Conservation (phyloP, 148 eudicot genomes). For the Rhododendron molle region DNA sequence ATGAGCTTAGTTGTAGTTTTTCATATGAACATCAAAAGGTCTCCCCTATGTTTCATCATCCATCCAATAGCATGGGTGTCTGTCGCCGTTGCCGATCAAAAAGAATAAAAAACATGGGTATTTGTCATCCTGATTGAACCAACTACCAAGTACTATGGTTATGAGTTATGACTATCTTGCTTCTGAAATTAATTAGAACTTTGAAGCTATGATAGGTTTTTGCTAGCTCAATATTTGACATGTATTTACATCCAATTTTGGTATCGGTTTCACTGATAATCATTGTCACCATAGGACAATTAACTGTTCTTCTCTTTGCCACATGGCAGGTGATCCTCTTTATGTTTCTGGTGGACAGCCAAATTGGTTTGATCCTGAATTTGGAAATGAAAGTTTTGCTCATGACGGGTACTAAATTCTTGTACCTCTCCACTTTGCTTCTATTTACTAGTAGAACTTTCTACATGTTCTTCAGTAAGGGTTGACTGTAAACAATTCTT, state of each 20-base stretch:
- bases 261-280: not conserved
- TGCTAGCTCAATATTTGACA: not conserved
- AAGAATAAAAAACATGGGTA: no score
- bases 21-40: not conserved
- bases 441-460: not conserved
- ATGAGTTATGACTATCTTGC: not conserved
- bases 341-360: conserved; percentile 82
- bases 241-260: not conserved
- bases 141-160: not conserved
- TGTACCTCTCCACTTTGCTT: not conserved
- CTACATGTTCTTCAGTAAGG: not conserved
- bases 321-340: conserved; percentile 81
- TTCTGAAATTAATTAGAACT: not conserved
- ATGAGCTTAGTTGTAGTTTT: not conserved
- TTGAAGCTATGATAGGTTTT: not conserved
- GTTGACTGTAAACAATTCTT: not conserved
- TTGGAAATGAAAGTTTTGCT: conserved; percentile 54
- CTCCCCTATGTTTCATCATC: not conserved
- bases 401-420: conserved; percentile 64
- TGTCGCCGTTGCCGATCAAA: no score
- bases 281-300: not conserved
- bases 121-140: not conserved
- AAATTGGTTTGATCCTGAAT: conserved; percentile 42
- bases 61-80: not conserved
- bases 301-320: conserved; percentile 3